These are phyloP conservation scores for Termitomyces titanicus DNA, from an alignment of 768 basidiomycete species.

Conservation along the genomic window DNA sequence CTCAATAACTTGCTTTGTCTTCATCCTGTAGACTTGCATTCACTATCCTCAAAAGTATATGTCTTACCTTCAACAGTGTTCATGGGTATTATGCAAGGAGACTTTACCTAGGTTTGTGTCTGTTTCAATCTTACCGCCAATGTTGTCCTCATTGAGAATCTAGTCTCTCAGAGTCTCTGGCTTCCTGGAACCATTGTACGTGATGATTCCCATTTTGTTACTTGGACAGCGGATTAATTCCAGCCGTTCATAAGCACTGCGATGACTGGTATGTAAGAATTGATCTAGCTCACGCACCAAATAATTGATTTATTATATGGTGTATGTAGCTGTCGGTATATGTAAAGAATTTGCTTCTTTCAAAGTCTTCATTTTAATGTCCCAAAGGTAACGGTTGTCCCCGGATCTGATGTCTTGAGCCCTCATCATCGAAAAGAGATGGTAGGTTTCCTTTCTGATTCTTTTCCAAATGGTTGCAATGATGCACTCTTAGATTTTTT, in stretches of 20 bases:
- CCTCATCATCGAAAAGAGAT: too few species aligned
- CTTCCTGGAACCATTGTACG: constrained; percentile 2
- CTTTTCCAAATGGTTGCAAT: neutral
- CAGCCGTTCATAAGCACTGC: neutral
- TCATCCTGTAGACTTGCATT: constrained; percentile 2
- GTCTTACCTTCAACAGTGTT: neutral
- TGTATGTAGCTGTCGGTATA: neutral
- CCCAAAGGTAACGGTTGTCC: too few species aligned
- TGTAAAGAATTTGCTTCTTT: neutral
- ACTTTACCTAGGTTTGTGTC: neutral
- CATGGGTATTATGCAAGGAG: constrained; percentile 2
- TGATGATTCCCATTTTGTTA: neutral
- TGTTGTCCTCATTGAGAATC: neutral
- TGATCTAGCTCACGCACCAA: neutral
- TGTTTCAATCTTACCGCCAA: neutral
- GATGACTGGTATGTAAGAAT: constrained; percentile 1
- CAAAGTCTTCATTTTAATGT: too few species aligned
- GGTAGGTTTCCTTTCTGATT: neutral
- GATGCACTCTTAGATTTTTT: neutral
- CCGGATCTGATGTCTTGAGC: too few species aligned
- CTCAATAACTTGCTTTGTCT: neutral
- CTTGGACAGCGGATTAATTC: neutral
- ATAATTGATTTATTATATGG: neutral
- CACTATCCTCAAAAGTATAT: neutral
- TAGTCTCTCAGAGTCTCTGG: constrained; percentile 6